These are phyloP conservation scores for Ustilago esculenta DNA, from an alignment of 1,284 basidiomycete genomes.

Conservation along the genomic window DNA sequence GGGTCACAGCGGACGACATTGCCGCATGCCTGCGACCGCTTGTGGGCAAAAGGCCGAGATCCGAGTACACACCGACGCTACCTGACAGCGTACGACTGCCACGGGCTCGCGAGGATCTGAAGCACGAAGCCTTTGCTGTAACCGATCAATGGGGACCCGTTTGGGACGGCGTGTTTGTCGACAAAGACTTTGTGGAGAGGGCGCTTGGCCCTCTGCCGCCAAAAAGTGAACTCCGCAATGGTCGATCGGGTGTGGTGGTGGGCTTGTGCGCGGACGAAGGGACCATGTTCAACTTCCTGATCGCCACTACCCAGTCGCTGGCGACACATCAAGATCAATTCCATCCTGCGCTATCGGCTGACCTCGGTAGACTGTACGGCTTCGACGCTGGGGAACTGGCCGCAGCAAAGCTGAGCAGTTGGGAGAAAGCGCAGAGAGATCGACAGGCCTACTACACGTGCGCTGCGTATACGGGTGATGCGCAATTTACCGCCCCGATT, in stretches of 20 bases:
- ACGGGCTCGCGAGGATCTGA: slow-evolving; percentile 18
- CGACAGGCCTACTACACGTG: slow-evolving; percentile 37
- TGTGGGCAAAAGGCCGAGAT: slow-evolving; percentile 36
- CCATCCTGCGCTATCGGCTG: slow-evolving; percentile 16
- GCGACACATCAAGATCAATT: slow-evolving; percentile 21
- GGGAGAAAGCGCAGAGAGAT: slow-evolving; percentile 14
- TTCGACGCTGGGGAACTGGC: slow-evolving; percentile 10
- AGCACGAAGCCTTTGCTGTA: slow-evolving; percentile 4
- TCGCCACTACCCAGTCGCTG: slow-evolving; percentile 30
- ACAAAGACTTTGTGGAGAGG: slow-evolving; percentile 17
- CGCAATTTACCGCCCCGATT: slow-evolving; percentile 45
- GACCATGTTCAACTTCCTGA: slow-evolving; percentile 51
- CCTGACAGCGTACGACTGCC: slow-evolving; percentile 8
- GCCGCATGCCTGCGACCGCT: slow-evolving; percentile 16
- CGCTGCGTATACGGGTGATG: slow-evolving; percentile 50
- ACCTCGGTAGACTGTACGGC: slow-evolving; percentile 26
- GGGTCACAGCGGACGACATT: slow-evolving; percentile 34
- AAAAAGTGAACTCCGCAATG: slow-evolving; percentile 30
- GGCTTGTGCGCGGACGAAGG: slow-evolving; percentile 52
- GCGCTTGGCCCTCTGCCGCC: slow-evolving; percentile 18
- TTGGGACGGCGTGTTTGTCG: slow-evolving; percentile 49
- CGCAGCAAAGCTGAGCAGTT: neutral
- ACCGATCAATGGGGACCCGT: slow-evolving; percentile 46
- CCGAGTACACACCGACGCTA: slow-evolving; percentile 26
- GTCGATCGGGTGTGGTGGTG: slow-evolving; percentile 30